Evolutionary conservation across 805 yeast species (phyloP).

Genomic region (Starmerella apis): DNA sequence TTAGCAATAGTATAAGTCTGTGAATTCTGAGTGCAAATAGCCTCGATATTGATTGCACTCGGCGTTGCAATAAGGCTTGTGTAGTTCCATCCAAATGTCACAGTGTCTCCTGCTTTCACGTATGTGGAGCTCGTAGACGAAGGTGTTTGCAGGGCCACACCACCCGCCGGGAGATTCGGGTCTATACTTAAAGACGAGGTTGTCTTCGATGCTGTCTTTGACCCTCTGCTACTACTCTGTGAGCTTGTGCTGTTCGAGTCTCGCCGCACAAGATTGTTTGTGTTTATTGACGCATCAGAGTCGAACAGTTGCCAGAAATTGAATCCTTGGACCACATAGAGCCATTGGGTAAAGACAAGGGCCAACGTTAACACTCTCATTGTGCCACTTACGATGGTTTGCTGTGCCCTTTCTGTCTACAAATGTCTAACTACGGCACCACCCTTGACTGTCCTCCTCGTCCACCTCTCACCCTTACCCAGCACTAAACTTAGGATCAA

Average conservation of each 20-base stretch:
- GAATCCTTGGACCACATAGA: background rate
- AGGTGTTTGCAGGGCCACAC: conserved; percentile 31
- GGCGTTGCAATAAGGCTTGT: conserved; percentile 33
- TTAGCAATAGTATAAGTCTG: conserved; percentile 34
- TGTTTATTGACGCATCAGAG: background rate
- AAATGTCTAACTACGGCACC: background rate
- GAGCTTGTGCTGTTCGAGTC: conserved; percentile 4
- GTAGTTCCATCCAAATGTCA: conserved; percentile 36
- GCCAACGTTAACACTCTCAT: background rate
- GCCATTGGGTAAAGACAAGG: background rate
- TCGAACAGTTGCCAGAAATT: background rate
- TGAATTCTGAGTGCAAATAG: conserved; percentile 32
- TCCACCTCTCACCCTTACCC: background rate
- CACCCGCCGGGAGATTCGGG: conserved; percentile 33
- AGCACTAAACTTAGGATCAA: background rate
- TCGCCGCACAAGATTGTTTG: background rate
- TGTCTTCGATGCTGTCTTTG: conserved; percentile 8
- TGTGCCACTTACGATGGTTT: background rate
- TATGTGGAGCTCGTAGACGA: conserved; percentile 31
- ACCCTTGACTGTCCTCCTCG: background rate
- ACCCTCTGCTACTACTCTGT: background rate
- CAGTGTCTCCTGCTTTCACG: conserved; percentile 33
- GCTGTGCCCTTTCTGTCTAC: background rate
- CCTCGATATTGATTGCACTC: conserved; percentile 32
- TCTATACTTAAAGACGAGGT: conserved; percentile 23